These are phyloP conservation scores for Selaginella tamariscina DNA, from an alignment of 75 land plant genomes.

Conservation along the genomic window DNA sequence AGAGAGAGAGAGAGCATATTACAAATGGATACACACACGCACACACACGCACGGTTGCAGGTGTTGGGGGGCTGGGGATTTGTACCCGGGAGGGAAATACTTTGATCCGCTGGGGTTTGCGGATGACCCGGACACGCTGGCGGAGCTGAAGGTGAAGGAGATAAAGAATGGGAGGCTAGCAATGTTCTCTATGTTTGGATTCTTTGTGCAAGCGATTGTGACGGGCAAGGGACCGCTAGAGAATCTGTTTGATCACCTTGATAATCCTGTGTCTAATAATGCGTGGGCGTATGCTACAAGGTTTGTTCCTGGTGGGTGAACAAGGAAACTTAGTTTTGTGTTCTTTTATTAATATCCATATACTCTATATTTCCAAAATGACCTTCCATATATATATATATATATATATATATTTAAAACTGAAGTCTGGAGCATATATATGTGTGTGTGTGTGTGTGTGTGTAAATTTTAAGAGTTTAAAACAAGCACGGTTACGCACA, in stretches of 20 bases:
- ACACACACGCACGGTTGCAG: slow-evolving; percentile 24
- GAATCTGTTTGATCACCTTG: slow-evolving; percentile 78
- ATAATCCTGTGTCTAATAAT: slow-evolving; percentile 77
- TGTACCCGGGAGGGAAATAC: slow-evolving; percentile 71
- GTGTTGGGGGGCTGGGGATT: slow-evolving; percentile 64
- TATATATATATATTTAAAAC: background rate
- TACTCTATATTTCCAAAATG: too few relatives aligned
- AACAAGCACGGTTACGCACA: background rate
- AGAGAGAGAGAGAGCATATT: too few relatives aligned
- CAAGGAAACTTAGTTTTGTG: too few relatives aligned
- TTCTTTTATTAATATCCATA: too few relatives aligned
- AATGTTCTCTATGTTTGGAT: slow-evolving; percentile 12
- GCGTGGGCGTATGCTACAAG: slow-evolving; percentile 34
- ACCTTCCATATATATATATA: too few relatives aligned
- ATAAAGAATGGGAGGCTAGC: slow-evolving; percentile 8
- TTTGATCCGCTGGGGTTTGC: slow-evolving; percentile 12
- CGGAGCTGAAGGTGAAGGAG: slow-evolving; percentile 14
- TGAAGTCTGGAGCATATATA: background rate
- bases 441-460: background rate
- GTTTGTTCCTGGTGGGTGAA: background rate
- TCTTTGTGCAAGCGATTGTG: slow-evolving; percentile 11
- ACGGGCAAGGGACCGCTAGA: slow-evolving; percentile 37
- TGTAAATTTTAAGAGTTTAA: background rate
- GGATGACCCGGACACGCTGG: slow-evolving; percentile 2
- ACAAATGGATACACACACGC: too few relatives aligned